Evolutionary conservation across 2,329 filamentous ascomycete species (phyloP).

Genomic region (Emergomyces pasteurianus): DNA sequence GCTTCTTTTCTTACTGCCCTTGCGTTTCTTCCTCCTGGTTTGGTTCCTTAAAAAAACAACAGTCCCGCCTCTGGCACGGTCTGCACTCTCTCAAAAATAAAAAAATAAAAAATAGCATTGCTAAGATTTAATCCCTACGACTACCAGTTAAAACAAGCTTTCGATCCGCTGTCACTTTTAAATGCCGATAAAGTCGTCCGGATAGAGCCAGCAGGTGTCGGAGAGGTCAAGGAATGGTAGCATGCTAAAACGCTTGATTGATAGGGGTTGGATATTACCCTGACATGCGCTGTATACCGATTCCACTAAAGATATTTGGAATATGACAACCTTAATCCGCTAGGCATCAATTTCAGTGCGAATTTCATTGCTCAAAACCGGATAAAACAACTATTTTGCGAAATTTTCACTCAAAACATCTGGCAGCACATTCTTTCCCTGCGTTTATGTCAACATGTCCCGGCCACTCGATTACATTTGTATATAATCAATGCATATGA

Average conservation of each 20-base stretch:
- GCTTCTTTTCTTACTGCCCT: slow-evolving; percentile 15
- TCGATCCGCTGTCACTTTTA: slow-evolving; percentile 53
- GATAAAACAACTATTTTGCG: neutral
- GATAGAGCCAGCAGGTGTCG: slow-evolving; percentile 37
- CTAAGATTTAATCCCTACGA: neutral
- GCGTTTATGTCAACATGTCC: neutral
- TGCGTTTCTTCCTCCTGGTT: neutral
- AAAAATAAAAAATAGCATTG: neutral
- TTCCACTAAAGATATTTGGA: neutral
- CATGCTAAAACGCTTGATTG: slow-evolving; percentile 2
- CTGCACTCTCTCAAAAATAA: neutral
- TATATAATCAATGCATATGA: neutral
- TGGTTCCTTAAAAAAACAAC: neutral
- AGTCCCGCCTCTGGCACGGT: slow-evolving; percentile 9
- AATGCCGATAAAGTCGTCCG: slow-evolving; percentile 56
- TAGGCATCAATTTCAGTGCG: neutral
- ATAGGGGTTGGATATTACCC: neutral
- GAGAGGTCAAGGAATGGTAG: slow-evolving; percentile 39
- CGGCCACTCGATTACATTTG: neutral
- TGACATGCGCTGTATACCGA: neutral
- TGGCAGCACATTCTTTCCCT: neutral
- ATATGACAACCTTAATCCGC: neutral
- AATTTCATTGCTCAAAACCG: neutral
- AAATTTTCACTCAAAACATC: neutral
- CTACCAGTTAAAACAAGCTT: slow-evolving; percentile 48